Evolutionary conservation across 441 rosid genomes (phyloP).

Genomic region (Erysimum pusillum): DNA sequence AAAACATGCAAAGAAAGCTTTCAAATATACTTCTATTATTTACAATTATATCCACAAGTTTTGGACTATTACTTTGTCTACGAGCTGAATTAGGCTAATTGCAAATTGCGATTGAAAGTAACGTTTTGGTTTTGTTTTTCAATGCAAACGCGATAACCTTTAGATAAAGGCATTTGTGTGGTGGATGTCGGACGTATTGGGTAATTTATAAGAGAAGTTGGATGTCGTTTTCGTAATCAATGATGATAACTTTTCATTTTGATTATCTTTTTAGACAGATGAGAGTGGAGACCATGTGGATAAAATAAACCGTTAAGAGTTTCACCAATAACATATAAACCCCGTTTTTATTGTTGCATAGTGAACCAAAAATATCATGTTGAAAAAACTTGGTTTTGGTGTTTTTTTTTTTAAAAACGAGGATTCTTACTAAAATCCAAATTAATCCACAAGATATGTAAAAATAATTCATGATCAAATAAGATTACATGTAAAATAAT

Average conservation of each 20-base stretch:
- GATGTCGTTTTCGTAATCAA: slow-evolving; percentile 3
- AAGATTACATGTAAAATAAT: no score
- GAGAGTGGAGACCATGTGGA: not conserved
- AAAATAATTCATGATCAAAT: no score
- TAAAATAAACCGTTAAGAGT: no score
- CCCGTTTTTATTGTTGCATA: not conserved
- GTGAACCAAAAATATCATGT: not conserved
- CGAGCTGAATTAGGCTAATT: not conserved
- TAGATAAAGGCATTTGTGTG: not conserved
- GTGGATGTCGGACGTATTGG: not conserved
- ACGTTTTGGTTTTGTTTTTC: not conserved
- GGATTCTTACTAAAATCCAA: no score
- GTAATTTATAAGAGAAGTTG: not conserved
- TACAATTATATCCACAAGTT: no score
- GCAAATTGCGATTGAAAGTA: not conserved
- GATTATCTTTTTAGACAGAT: not conserved
- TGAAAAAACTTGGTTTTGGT: not conserved
- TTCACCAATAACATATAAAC: not conserved
- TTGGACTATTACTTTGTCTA: not conserved
- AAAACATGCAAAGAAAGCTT: not conserved
- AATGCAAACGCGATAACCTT: slow-evolving; percentile 22
- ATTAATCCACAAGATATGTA: no score
- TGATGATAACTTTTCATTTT: slow-evolving; percentile 18
- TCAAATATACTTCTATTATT: no score
- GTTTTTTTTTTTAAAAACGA: no score